These are phyloP conservation scores for Aspergillus texensis DNA, from an alignment of 2,329 filamentous ascomycete species.

Conservation along the genomic window DNA sequence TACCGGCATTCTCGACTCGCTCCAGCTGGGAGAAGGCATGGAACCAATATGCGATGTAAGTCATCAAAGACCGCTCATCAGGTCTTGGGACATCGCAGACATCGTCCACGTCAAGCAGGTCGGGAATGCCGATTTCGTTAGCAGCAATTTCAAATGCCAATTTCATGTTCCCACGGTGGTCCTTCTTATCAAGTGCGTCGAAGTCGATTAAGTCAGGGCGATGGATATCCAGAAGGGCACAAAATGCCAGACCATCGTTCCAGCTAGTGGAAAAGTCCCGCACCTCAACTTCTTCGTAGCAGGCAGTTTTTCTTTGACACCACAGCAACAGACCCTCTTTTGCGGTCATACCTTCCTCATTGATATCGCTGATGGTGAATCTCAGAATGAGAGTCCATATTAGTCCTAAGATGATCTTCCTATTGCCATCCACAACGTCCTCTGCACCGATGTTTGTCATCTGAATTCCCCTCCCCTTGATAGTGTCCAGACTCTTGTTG, in stretches of 20 bases:
- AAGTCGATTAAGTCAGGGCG: constrained; percentile 96
- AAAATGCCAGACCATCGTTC: constrained; percentile 97
- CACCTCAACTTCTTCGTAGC: constrained; percentile 95
- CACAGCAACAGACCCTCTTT: constrained; percentile 93
- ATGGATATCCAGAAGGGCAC: constrained; percentile 94
- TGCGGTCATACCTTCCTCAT: constrained; percentile 94
- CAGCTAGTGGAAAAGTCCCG: constrained; percentile 93
- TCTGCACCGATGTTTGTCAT: constrained; percentile 99
- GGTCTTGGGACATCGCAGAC: constrained; percentile 96
- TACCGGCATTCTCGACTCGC: constrained; percentile 94
- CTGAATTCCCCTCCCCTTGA: constrained; percentile 87
- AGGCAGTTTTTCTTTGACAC: constrained; percentile 98
- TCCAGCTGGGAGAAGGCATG: constrained; percentile 99
- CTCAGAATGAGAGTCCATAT: constrained; percentile 98
- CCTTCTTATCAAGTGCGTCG: constrained; percentile 87
- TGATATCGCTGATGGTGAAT: constrained; percentile 99
- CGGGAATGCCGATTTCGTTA: constrained; percentile 95
- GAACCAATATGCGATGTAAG: constrained; percentile 99
- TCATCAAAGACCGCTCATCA: constrained; percentile 96
- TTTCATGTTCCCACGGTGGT: constrained; percentile 97
- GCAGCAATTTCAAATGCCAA: constrained; percentile 94
- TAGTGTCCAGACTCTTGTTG: constrained; percentile 91
- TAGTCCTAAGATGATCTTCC: constrained; percentile 93
- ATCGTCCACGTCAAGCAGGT: constrained; percentile 94
- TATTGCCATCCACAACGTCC: constrained; percentile 96